Evolutionary conservation across 148 eudicot species (phyloP).

Genomic region (Cornus florida): DNA sequence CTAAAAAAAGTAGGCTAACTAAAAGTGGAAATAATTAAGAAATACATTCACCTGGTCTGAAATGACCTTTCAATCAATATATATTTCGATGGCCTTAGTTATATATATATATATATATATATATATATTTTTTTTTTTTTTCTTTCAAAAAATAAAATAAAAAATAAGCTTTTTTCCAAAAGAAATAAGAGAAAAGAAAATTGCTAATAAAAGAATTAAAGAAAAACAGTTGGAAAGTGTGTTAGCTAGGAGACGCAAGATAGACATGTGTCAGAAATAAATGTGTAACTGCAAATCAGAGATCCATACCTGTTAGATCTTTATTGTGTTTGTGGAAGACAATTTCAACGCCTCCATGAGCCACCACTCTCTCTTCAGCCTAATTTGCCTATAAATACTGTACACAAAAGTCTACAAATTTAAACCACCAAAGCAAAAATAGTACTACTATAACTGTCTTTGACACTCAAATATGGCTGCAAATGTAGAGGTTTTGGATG

Average conservation of each 20-base stretch:
- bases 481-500: conserved; percentile 5
- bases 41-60: too few species aligned
- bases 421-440: neutral
- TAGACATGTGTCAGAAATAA: neutral
- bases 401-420: neutral
- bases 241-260: neutral
- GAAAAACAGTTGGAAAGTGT: neutral
- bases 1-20: too few species aligned
- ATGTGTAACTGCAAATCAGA: neutral
- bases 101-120: too few species aligned
- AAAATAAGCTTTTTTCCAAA: too few species aligned
- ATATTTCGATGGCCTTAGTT: too few species aligned
- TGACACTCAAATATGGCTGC: conserved; percentile 6
- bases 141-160: too few species aligned
- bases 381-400: neutral
- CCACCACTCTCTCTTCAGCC: neutral
- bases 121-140: too few species aligned
- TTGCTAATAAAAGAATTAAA: neutral
- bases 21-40: too few species aligned
- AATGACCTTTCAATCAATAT: too few species aligned
- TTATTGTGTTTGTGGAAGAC: neutral
- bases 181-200: neutral
- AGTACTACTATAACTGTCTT: neutral
- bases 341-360: neutral
- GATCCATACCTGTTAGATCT: neutral